Conservation (phyloP, 2,329 filamentous ascomycete genomes). For the Polychaeton citri region DNA sequence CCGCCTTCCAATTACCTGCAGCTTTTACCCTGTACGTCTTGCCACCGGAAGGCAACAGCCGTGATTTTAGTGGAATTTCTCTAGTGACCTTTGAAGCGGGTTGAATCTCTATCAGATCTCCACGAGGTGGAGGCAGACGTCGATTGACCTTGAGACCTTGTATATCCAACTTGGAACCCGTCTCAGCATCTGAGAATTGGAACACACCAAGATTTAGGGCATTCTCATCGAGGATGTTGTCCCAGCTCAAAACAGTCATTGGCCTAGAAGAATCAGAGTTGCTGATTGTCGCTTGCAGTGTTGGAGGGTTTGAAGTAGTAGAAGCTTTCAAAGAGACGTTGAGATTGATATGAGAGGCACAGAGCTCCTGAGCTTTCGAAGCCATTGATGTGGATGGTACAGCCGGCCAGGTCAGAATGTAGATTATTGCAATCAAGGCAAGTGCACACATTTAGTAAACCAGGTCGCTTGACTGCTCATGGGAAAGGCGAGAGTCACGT, state of each 20-base stretch:
- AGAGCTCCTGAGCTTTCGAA: not conserved
- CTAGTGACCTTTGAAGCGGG: slow-evolving; percentile 19
- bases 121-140: slow-evolving; percentile 22
- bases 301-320: not conserved
- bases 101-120: slow-evolving; percentile 21
- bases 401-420: too few relatives aligned
- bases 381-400: not conserved
- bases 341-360: not conserved
- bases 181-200: slow-evolving; percentile 15
- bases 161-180: slow-evolving; percentile 17
- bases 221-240: slow-evolving; percentile 23
- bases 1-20: not conserved
- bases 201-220: slow-evolving; percentile 26
- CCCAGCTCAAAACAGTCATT: slow-evolving; percentile 21
- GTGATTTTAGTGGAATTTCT: slow-evolving; percentile 20
- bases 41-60: not conserved
- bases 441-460: too few relatives aligned
- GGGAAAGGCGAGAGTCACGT: too few relatives aligned
- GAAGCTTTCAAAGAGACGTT: not conserved
- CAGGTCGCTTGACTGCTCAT: too few relatives aligned
- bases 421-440: too few relatives aligned
- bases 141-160: slow-evolving; percentile 23
- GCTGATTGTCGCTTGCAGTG: slow-evolving; percentile 2
- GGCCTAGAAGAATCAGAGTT: slow-evolving; percentile 17
- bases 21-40: not conserved